These are phyloP conservation scores for Nicotiana attenuata DNA, from an alignment of 257 asterid species.

Conservation along the genomic window DNA sequence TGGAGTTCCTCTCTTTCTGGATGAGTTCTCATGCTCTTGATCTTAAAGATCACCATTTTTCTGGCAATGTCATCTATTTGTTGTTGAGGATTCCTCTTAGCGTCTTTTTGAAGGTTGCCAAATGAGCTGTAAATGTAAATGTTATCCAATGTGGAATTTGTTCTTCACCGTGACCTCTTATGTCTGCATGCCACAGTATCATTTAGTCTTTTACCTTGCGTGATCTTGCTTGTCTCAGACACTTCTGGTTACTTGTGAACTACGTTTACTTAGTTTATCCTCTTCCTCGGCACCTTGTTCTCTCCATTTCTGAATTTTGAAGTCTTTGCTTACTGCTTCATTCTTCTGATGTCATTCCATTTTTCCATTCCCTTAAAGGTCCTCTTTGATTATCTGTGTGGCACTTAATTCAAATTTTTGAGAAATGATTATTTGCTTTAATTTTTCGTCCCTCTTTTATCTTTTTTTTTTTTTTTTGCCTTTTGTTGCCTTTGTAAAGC, in stretches of 20 bases:
- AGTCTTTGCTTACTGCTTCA: not conserved
- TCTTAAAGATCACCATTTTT: not conserved
- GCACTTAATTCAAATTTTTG: not conserved
- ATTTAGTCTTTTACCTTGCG: not conserved
- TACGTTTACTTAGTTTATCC: not conserved
- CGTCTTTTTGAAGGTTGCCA: not conserved
- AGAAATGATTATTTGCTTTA: not conserved
- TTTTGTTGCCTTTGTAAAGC: not conserved
- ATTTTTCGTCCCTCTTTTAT: not conserved
- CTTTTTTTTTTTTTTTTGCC: not conserved
- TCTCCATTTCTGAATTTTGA: not conserved
- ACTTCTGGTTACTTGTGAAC: conserved; percentile 1
- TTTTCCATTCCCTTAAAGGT: not conserved
- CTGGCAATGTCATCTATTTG: not conserved
- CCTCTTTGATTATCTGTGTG: not conserved
- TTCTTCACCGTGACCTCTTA: not conserved
- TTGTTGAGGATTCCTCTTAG: not conserved
- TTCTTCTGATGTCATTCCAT: not conserved
- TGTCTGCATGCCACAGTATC: not conserved
- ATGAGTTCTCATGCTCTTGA: not conserved
- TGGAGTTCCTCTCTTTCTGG: not conserved
- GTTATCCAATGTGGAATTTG: not conserved
- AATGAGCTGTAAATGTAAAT: not conserved
- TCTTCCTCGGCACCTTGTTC: not conserved
- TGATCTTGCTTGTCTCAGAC: not conserved